Evolutionary conservation across 345 rosid genomes (phyloP), one percentile per base, ranked within the genome.

Genomic region (Pistacia atlantica): DNA sequence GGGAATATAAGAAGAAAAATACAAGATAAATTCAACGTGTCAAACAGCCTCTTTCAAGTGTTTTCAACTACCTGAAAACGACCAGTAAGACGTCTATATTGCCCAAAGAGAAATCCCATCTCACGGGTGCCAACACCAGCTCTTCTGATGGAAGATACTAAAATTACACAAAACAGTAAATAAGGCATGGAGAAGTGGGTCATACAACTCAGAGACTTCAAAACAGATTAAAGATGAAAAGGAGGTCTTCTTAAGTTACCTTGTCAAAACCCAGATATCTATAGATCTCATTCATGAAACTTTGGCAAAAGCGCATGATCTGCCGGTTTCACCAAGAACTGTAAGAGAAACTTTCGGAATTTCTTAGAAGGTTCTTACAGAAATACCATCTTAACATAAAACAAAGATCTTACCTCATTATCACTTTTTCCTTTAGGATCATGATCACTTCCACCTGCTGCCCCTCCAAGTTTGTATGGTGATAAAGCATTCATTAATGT

Each of bases 371-470:
- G 62, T 67, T 69, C 80, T 52, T 25, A 73, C 3, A 8, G 20
- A 64, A 70, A 70, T 49, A 69, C 45, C 45, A 42, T 74, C 52
- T 74, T 31, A 49, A 64, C 28, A 38, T 51, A 72, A 72, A 77
- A 82, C 56, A 10, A 75, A 71, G 67, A 65, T 67, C 77, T 81
- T 54, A 96, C 99, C 94, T 96, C 99, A 79, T 86, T 91, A 80
- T 96, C 98, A 87, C 97, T 96, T 90, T 22, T 85, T 92, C 98
- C 99, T 86, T 92, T 96, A 48, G 98, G 99, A 85, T 96, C 97
- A 89, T 93, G 93, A 84, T 96, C 99, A 72, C 99, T 92, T 80
- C 99, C 98, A 77, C 99, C 99, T 38, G 98, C 94, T 65, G 99
- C 97, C 59, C 99, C 99, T 86, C 99, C 99, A 76, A 96, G 87